Evolutionary conservation across 2,329 filamentous ascomycete genomes (phyloP).

Genomic region (Penicillium palitans): DNA sequence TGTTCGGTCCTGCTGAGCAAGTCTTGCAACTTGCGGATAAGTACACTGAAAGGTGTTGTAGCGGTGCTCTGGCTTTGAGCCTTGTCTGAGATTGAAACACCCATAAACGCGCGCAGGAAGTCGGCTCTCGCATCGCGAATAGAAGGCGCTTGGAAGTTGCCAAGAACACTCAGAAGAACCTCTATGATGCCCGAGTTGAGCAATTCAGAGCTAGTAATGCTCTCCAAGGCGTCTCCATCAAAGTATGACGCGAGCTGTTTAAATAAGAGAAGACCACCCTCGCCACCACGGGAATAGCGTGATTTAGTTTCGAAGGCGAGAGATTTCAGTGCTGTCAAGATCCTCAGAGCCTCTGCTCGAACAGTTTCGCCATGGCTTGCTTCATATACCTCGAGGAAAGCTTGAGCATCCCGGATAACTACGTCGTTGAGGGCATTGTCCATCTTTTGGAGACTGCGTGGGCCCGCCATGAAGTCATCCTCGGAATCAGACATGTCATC

Average conservation of each 20-base stretch:
- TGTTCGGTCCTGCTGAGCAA: constrained; percentile 94
- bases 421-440: constrained; percentile 63
- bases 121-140: constrained; percentile 67
- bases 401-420: constrained; percentile 75
- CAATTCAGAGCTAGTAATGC: constrained; percentile 92
- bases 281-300: constrained; percentile 60
- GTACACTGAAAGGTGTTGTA: constrained; percentile 80
- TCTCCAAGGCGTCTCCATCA: constrained; percentile 82
- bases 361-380: constrained; percentile 70
- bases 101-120: constrained; percentile 93
- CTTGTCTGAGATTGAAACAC: constrained; percentile 60
- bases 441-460: constrained; percentile 39
- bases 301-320: constrained; percentile 70
- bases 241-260: constrained; percentile 77
- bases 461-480: constrained; percentile 58
- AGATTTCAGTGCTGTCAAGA: constrained; percentile 69
- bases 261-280: constrained; percentile 67
- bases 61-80: constrained; percentile 66
- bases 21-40: constrained; percentile 94
- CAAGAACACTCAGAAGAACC: constrained; percentile 78
- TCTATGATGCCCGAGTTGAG: constrained; percentile 87
- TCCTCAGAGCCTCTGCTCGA: constrained; percentile 75
- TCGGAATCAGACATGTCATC: constrained; percentile 63
- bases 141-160: constrained; percentile 57
- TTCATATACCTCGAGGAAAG: constrained; percentile 81